Conservation (phyloP, 2,329 filamentous ascomycete genomes). For the Penicillium sp. region DNA sequence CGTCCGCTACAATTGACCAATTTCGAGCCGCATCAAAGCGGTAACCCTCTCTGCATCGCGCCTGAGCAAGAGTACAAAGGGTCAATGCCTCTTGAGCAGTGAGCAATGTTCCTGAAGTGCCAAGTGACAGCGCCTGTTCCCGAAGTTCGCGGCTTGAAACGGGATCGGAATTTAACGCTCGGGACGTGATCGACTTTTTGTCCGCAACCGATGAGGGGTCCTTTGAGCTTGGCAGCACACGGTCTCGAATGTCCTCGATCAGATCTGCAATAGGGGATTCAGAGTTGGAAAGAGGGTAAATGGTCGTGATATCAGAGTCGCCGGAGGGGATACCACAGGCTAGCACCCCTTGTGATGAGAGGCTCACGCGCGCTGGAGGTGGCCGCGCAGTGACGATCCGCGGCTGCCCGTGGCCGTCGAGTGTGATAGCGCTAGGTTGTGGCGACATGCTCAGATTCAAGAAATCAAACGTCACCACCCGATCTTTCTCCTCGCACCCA, state of each 20-base stretch:
- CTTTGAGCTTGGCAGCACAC: conserved; percentile 22
- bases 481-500: conserved; percentile 48
- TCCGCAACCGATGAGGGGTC: conserved; percentile 10
- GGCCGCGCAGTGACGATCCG: conserved; percentile 52
- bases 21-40: conserved; percentile 58
- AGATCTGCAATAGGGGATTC: conserved; percentile 33
- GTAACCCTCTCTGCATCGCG: conserved; percentile 58
- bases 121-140: conserved; percentile 38
- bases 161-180: conserved; percentile 16
- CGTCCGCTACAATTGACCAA: conserved; percentile 56
- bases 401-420: conserved; percentile 56
- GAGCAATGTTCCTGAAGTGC: conserved; percentile 31
- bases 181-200: conserved; percentile 10
- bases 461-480: conserved; percentile 64
- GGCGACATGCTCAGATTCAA: conserved; percentile 50
- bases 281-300: conserved; percentile 34
- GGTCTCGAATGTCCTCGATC: conserved; percentile 32
- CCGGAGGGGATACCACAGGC: conserved; percentile 33
- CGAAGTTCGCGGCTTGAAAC: conserved; percentile 43
- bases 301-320: conserved; percentile 33
- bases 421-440: conserved; percentile 56
- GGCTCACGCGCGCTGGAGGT: conserved; percentile 39
- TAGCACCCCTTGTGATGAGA: conserved; percentile 42
- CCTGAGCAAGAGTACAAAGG: conserved; percentile 43
- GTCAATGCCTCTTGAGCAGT: conserved; percentile 44